Conservation (phyloP, 805 yeast species). For the Tetrapisispora namnaoensis region DNA sequence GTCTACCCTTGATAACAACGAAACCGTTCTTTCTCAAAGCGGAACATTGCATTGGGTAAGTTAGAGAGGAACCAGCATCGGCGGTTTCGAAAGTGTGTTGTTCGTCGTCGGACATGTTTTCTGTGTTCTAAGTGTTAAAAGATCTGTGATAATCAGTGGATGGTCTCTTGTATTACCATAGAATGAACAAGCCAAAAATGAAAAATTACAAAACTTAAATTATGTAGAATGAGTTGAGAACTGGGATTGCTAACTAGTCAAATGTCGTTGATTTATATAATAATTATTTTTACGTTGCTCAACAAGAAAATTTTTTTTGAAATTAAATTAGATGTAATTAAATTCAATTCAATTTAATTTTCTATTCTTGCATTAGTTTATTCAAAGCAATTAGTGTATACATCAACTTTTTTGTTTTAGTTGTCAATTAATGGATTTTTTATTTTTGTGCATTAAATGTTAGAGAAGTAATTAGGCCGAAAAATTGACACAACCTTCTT, state of each 20-base stretch:
- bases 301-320: neutral
- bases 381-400: no score
- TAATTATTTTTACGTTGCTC: neutral
- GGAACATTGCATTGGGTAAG: slow-evolving; percentile 99
- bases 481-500: no score
- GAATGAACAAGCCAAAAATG: neutral
- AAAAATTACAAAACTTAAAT: no score
- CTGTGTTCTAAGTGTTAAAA: neutral
- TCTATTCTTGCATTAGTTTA: no score
- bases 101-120: slow-evolving; percentile 29
- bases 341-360: no score
- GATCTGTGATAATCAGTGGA: neutral
- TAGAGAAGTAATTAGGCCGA: no score
- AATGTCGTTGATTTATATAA: neutral
- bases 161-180: neutral
- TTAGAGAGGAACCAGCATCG: slow-evolving; percentile 97
- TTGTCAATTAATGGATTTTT: no score
- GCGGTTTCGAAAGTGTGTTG: slow-evolving; percentile 95
- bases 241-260: no score
- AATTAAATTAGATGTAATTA: no score
- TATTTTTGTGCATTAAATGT: no score
- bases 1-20: slow-evolving; percentile 98
- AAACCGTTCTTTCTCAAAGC: slow-evolving; percentile 99
- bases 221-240: neutral
- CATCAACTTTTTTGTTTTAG: neutral